These are phyloP conservation scores for Tulasnella sp. DNA, from an alignment of 768 basidiomycete genomes.

Conservation along the genomic window DNA sequence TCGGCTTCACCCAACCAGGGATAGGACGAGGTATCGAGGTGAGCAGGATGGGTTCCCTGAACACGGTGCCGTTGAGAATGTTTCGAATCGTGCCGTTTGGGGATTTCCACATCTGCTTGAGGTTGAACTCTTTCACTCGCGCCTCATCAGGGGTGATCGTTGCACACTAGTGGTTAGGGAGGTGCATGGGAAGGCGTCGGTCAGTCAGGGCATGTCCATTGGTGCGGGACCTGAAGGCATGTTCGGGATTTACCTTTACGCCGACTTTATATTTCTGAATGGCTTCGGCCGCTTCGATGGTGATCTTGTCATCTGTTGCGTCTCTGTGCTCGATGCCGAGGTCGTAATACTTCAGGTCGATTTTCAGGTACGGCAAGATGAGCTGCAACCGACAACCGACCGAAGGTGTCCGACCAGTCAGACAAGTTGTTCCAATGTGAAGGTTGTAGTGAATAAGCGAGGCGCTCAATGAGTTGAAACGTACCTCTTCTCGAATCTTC, in stretches of 20 bases:
- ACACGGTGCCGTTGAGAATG: conserved; percentile 95
- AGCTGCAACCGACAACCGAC: conserved; percentile 45
- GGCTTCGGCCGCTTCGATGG: conserved; percentile 86
- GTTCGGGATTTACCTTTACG: conserved; percentile 51
- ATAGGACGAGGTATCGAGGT: conserved; percentile 82
- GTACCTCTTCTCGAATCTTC: conserved; percentile 89
- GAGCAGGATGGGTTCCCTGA: conserved; percentile 96
- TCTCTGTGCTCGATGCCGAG: conserved; percentile 92
- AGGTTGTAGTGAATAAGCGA: no score
- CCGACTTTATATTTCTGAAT: conserved; percentile 92
- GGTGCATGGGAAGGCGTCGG: not conserved
- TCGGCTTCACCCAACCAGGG: conserved; percentile 95
- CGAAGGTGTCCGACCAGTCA: not conserved
- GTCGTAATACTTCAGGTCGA: conserved; percentile 98
- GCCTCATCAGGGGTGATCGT: conserved; percentile 98
- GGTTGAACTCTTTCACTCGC: conserved; percentile 89
- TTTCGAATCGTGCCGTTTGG: conserved; percentile 98
- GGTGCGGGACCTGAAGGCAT: not conserved
- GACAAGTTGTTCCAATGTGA: no score
- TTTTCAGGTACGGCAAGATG: conserved; percentile 86
- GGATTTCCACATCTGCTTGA: conserved; percentile 98
- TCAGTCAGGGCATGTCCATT: not conserved
- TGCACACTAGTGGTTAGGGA: conserved; percentile 46
- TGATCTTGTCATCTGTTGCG: conserved; percentile 86
- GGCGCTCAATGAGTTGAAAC: no score